phyloP scores from a whole-genome alignment of 2,329 filamentous ascomycete genomes.

The Lomentospora prolificans region DNA sequence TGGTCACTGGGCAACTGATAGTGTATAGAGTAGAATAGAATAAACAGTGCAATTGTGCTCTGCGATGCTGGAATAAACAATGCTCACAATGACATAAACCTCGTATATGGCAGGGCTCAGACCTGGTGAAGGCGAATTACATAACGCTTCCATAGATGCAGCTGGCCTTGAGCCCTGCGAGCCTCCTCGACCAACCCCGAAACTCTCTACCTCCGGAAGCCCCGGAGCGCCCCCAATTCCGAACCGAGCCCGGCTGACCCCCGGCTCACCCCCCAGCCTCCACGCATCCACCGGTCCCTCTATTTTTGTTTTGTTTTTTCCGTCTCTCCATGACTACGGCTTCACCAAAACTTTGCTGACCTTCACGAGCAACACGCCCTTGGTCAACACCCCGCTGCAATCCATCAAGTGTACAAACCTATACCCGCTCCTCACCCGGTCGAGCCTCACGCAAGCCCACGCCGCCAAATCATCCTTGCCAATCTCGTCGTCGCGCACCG shows the following conservation, averaged over 20 bases:
- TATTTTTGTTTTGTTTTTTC: background rate
- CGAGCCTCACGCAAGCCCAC: constrained; percentile 82
- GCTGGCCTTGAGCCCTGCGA: too few species aligned
- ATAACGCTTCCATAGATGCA: too few species aligned
- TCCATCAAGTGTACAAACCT: constrained; percentile 70
- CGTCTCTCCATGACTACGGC: background rate
- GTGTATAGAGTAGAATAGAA: background rate
- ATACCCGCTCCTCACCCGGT: constrained; percentile 66
- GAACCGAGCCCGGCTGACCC: too few species aligned
- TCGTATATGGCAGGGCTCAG: background rate
- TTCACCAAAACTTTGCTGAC: constrained; percentile 48
- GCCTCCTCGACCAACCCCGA: too few species aligned
- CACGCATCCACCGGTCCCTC: too few species aligned
- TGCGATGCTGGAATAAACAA: background rate
- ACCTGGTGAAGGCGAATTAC: too few species aligned
- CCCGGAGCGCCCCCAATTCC: too few species aligned
- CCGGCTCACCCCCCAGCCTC: background rate
- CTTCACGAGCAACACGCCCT: constrained; percentile 64
- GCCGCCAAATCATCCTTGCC: constrained; percentile 69
- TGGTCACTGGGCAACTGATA: too few species aligned
- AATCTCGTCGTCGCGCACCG: constrained; percentile 79
- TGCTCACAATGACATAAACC: background rate
- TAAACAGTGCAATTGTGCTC: background rate
- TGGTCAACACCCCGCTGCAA: constrained; percentile 51
- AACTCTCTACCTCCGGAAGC: too few species aligned